Base-by-base conservation (phyloP, 345 rosid genomes). In the Iberis pinnata region DNA sequence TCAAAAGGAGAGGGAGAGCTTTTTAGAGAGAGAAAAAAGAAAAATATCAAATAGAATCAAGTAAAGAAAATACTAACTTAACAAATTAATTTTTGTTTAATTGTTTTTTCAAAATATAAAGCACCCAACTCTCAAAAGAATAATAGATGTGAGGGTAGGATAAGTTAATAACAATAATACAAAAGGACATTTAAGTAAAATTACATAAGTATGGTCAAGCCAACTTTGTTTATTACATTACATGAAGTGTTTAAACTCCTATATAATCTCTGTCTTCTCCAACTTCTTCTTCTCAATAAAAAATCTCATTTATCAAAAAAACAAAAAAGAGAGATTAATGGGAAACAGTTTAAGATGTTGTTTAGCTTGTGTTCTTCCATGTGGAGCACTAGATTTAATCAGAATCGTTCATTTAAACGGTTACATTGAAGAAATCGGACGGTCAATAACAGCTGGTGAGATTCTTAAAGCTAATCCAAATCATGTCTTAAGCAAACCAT, bases 351-450 rank as follows among this genome's bases (percentile, higher is more conserved):
- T 92, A 64, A 80, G 93, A 72, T 92, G 95, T 42, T 92, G 95
- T 72, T 61, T 92, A 75, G 95, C 93, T 25, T 92, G 96, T 63
- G 78, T 92, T 48, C 88, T 88, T 69, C 95, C 98, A 1, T 92
- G 89, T 54, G 98, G 96, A 49, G 98, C 96, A 18, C 77, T 92
- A 37, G 98, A 92, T 52, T 73, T 92, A 74, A 87, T 88, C 74
- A 78, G 98, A 10, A 76, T 92, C 67, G 96, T 92, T 68, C 98
- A 92, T 70, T 56, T 92, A 53, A 88, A 78, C 55, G 96, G 98
- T 63, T 57, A 67, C 67, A 79, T 88, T 1, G 93, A 92, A 15
- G 98, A 92, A 49, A 77, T 85, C 15, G 76, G 93, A 1, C 70
- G 75, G 17, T 80, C 90, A 2, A 55, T 83, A 66, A 88, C 95